Evolutionary conservation across 2,329 filamentous ascomycete species (phyloP), one percentile per base, ranked within the genome.

Genomic region (Septoria petroselini): DNA sequence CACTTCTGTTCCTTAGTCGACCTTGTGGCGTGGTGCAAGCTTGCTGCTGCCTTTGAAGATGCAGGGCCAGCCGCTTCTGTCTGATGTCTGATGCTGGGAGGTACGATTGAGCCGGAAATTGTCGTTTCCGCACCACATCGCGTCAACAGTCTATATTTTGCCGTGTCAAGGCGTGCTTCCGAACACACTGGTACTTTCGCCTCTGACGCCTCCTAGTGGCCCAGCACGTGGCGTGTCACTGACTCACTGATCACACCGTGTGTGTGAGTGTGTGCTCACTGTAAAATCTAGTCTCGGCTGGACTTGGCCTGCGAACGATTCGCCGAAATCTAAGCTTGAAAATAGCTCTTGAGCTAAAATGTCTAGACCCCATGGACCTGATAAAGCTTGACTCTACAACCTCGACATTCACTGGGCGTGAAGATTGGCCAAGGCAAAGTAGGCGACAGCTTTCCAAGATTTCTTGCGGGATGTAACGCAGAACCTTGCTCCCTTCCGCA

Each of bases 321-420:
- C 37, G 49, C 49, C 38, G 43, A 44, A 43, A 52, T n/a, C n/a
- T 52, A 52, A 48, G 49, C 49, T 52, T 52, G 38, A 52, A 48
- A 47, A 43, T 52, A 52, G 49, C 49, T 51, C 43, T 41, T 14
- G 30, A 48, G 29, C 39, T 45, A 38, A 52, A n/a, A 52, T 4
- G 14, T 23, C 25, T 23, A 45, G 34, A 34, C 34, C 41, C 19
- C 29, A 30, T 40, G 37, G 34, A 25, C 25, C 41, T 18, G 48
- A 15, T 39, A 48, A 52, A 52, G 49, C 49, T 52, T 52, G 45
- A 31, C n/a, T 48, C 18, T 29, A 48, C 45, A 23, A 29, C 42
- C 21, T 21, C 14, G 34, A 5, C 4, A 33, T 33, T 17, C 17
- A 18, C 34, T 19, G n/a, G n/a, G n/a, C n/a, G n/a, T 27, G 23